Evolutionary conservation across 2,329 filamentous ascomycete species (phyloP).

Genomic region (Phialocephala sp.): DNA sequence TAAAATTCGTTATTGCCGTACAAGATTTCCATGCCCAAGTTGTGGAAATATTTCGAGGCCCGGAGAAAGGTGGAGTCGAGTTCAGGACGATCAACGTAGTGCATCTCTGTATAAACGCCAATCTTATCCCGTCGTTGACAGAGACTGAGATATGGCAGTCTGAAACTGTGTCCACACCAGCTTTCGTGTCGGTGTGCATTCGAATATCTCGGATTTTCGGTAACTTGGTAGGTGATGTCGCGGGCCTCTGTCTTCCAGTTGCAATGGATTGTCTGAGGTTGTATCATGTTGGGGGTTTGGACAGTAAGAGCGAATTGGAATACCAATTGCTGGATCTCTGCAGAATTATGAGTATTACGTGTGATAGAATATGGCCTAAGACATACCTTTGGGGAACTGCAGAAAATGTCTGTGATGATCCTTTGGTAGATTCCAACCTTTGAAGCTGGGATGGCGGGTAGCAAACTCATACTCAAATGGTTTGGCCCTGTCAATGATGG

Average conservation of each 20-base stretch:
- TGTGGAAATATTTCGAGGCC: background rate
- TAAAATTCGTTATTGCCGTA: background rate
- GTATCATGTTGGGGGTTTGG: background rate
- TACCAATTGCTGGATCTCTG: background rate
- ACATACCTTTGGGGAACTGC: background rate
- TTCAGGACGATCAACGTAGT: background rate
- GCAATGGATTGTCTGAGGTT: background rate
- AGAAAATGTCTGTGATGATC: background rate
- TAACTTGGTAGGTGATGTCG: background rate
- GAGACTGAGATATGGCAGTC: background rate
- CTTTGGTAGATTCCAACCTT: background rate
- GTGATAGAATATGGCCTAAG: background rate
- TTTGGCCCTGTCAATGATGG: too few species aligned
- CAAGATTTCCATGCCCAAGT: background rate
- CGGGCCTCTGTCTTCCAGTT: background rate
- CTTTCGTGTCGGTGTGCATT: background rate
- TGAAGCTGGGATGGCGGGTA: background rate
- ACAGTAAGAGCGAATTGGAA: background rate
- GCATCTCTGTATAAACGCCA: background rate
- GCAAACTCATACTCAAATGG: too few species aligned
- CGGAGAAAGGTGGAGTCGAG: background rate
- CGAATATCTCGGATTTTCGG: background rate
- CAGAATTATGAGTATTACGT: background rate
- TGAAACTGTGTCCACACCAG: background rate
- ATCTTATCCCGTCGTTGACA: background rate